Conservation (phyloP, 2,329 filamentous ascomycete genomes). For the Fusarium tjaetaba region DNA sequence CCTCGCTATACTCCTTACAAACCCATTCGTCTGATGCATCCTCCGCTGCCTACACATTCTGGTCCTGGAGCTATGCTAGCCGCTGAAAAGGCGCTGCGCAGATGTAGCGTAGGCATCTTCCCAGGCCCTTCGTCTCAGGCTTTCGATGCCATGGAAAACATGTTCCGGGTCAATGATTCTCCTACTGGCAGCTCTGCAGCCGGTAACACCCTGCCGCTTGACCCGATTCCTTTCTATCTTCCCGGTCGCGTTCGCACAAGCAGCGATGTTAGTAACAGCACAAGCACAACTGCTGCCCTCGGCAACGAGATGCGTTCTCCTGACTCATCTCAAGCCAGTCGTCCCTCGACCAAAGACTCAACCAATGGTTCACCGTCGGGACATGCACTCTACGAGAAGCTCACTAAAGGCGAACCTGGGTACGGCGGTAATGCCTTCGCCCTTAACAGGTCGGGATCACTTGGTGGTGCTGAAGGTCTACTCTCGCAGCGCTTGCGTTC, state of each 20-base stretch:
- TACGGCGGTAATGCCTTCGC: constrained; percentile 68
- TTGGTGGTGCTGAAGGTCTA: constrained; percentile 67
- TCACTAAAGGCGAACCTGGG: constrained; percentile 71
- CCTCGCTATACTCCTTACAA: constrained; percentile 89
- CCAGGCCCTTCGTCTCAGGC: constrained; percentile 47
- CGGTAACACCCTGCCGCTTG: constrained; percentile 53
- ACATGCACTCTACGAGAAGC: constrained; percentile 68
- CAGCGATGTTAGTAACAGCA: constrained; percentile 47
- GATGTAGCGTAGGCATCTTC: constrained; percentile 65
- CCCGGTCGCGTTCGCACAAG: constrained; percentile 46
- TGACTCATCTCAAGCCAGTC: constrained; percentile 44
- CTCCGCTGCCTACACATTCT: constrained; percentile 49
- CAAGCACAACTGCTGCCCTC: constrained; percentile 40
- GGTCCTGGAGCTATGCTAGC: constrained; percentile 61
- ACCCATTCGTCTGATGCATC: constrained; percentile 64
- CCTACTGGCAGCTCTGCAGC: constrained; percentile 36
- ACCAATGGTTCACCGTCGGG: constrained; percentile 44
- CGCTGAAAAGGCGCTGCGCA: constrained; percentile 68
- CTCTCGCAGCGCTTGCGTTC: constrained; percentile 75
- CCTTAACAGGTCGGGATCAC: constrained; percentile 49
- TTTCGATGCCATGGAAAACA: constrained; percentile 51
- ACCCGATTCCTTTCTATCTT: constrained; percentile 63
- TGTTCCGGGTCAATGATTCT: constrained; percentile 17
- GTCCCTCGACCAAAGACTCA: constrained; percentile 51
- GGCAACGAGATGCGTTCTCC: constrained; percentile 40